Evolutionary conservation across 1,284 basidiomycete species (phyloP), one percentile per base, ranked within the genome.

Genomic region (Puccinia coronata): DNA sequence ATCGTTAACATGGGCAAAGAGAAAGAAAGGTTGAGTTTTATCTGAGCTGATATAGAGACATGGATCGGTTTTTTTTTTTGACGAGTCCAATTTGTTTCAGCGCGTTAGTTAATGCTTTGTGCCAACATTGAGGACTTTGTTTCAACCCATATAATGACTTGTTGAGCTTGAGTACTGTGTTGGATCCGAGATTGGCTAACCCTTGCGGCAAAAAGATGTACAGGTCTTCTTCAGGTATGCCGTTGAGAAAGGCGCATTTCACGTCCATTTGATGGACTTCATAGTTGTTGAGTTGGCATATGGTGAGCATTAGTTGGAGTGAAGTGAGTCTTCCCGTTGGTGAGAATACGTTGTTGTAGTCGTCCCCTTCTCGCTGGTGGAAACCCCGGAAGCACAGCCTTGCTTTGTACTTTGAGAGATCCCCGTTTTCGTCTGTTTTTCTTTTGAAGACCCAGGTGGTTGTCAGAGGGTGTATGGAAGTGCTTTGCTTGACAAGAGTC

Each of bases 361-460:
- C 34, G 18, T 18, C 28, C 18, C 71, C 71, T 53, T 73, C 71
- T n/a, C n/a, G 39, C 31, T 73, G 71, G 12, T 51, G 9, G 28
- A 36, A 73, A 14, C 71, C 49, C 14, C 47, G 34, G 31, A 73
- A 16, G n/a, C 49, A 55, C 11, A 73, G 71, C 36, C 34, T 20
- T 5, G 71, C 71, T 28, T 73, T 73, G 23, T 14, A 73, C 53
- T 57, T 73, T 23, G 71, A 28, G 2, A 73, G 51, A 31, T 55
- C 53, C 23, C 71, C 47, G 34, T 73, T 57, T 34, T 28, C 28
- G 34, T 73, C n/a, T 3, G 51, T 51, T 36, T 73, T 73, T 31
- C 34, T 51, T n/a, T 36, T 73, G 51, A 73, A 73, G 8, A 73
- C 71, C 71, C 71, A 73, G 43, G 28, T 57, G 20, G 61, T 65